Percentiles rank a stretch among this genome's conserved stretches.
phyloP scores from a whole-genome alignment of 2,329 filamentous ascomycete species.

The Aureobasidium leucospermi region DNA sequence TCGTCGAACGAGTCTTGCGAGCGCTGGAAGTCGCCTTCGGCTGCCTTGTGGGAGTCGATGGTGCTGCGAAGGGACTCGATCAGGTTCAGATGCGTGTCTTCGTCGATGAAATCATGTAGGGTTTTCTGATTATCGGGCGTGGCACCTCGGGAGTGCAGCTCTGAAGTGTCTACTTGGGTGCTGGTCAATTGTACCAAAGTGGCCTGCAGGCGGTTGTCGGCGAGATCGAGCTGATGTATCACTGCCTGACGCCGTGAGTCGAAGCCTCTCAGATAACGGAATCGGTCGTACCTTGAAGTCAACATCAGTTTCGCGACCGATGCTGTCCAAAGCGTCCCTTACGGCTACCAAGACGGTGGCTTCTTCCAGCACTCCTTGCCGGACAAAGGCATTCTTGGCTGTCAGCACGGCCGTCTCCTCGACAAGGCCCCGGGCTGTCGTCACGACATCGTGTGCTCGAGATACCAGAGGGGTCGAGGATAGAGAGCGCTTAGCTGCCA shows the following conservation, averaged over 20 bases:
- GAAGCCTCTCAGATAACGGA: background rate
- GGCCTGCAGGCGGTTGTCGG: slow-evolving; percentile 55
- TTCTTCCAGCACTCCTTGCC: slow-evolving; percentile 37
- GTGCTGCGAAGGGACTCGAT: slow-evolving; percentile 60
- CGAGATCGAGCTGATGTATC: slow-evolving; percentile 58
- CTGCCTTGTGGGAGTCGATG: slow-evolving; percentile 63
- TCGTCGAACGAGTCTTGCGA: slow-evolving; percentile 61
- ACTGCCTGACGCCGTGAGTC: slow-evolving; percentile 36
- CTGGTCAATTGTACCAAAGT: slow-evolving; percentile 60
- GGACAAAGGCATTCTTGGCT: slow-evolving; percentile 39
- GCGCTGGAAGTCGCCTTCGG: slow-evolving; percentile 51
- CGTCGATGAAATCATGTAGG: slow-evolving; percentile 70
- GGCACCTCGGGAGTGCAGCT: slow-evolving; percentile 8
- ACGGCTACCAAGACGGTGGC: slow-evolving; percentile 37
- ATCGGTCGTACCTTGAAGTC: slow-evolving; percentile 35
- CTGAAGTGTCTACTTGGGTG: slow-evolving; percentile 55
- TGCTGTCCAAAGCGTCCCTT: slow-evolving; percentile 34
- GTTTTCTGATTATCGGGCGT: slow-evolving; percentile 43
- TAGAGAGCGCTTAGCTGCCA: slow-evolving; percentile 80
- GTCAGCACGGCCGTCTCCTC: slow-evolving; percentile 71
- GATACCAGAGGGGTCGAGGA: slow-evolving; percentile 71
- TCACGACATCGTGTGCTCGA: slow-evolving; percentile 80
- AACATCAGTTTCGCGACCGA: slow-evolving; percentile 34
- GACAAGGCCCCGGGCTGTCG: slow-evolving; percentile 63
- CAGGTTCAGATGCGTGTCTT: slow-evolving; percentile 59